Conservation (phyloP, 2,329 filamentous ascomycete species). For the Colletotrichum euphorbiae region DNA sequence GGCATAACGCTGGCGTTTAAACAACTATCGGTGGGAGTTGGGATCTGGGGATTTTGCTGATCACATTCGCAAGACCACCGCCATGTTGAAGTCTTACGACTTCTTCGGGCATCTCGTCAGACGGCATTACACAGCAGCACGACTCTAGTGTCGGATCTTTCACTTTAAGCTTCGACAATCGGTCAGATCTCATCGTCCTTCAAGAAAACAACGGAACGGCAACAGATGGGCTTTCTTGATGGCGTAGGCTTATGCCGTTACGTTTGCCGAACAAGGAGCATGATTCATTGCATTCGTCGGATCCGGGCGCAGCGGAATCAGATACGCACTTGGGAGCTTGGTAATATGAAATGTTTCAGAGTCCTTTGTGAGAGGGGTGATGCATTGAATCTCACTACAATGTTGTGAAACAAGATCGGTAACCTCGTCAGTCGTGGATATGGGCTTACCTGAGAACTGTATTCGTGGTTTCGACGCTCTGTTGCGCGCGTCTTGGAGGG, state of each 20-base stretch:
- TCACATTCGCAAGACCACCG: not conserved
- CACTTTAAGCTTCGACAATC: too few species aligned
- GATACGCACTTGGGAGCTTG: not conserved
- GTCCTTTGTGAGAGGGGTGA: too few species aligned
- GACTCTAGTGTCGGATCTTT: too few species aligned
- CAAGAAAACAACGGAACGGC: too few species aligned
- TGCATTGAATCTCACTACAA: not conserved
- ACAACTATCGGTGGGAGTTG: not conserved
- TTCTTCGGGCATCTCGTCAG: too few species aligned
- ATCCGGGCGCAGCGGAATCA: not conserved
- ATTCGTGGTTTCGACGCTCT: not conserved
- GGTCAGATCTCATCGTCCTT: too few species aligned
- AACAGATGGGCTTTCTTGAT: too few species aligned
- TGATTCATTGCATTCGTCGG: too few species aligned
- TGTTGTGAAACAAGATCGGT: conserved; percentile 6
- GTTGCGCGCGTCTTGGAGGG: not conserved
- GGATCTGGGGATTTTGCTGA: not conserved
- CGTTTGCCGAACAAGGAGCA: too few species aligned
- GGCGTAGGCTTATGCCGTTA: too few species aligned
- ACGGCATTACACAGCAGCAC: too few species aligned
- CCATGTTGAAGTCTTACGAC: too few species aligned
- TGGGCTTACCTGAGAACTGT: conserved; percentile 28
- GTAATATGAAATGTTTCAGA: not conserved
- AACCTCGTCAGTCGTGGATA: not conserved
- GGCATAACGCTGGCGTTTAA: not conserved